phyloP scores from a whole-genome alignment of 2,329 filamentous ascomycete species.

The Phaeosphaeria sp. region DNA sequence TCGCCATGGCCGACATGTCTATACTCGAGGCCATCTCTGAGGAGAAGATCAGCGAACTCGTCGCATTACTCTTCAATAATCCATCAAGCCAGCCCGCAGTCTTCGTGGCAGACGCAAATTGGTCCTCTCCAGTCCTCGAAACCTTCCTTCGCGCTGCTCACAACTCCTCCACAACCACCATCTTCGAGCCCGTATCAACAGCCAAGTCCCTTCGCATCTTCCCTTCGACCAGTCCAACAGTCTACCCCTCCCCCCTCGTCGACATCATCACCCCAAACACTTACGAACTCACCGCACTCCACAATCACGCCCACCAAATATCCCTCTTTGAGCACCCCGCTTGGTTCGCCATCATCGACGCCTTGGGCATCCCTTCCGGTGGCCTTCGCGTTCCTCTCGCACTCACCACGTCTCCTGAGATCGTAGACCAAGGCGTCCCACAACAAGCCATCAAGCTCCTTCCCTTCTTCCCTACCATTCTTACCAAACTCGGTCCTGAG shows the following conservation, averaged over 20 bases:
- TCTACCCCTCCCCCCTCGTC: conserved; percentile 69
- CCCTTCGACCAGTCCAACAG: conserved; percentile 61
- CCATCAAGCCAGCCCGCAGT: conserved; percentile 63
- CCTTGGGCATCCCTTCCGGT: conserved; percentile 73
- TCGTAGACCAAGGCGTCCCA: conserved; percentile 83
- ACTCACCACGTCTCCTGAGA: conserved; percentile 66
- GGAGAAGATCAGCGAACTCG: conserved; percentile 18
- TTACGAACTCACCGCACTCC: conserved; percentile 81
- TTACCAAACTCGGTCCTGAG: conserved; percentile 80
- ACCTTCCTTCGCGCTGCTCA: conserved; percentile 70
- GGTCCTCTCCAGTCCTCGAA: conserved; percentile 70
- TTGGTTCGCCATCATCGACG: conserved; percentile 84
- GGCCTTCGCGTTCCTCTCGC: conserved; percentile 75
- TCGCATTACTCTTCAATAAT: conserved; percentile 16
- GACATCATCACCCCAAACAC: conserved; percentile 83
- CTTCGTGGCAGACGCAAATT: conserved; percentile 88
- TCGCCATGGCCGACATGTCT: conserved; percentile 95
- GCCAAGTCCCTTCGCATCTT: conserved; percentile 79
- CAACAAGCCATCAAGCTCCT: conserved; percentile 84
- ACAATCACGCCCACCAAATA: conserved; percentile 69
- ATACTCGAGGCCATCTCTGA: conserved; percentile 66
- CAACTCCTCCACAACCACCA: conserved; percentile 55
- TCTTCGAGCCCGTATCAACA: conserved; percentile 88
- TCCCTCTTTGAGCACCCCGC: conserved; percentile 71
- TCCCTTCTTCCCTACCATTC: conserved; percentile 83